A percentile compares a stretch with the other conserved stretches of the same genome.
Evolutionary conservation across 2,329 filamentous ascomycete genomes (phyloP).

Genomic region (Pezicula carpinea): DNA sequence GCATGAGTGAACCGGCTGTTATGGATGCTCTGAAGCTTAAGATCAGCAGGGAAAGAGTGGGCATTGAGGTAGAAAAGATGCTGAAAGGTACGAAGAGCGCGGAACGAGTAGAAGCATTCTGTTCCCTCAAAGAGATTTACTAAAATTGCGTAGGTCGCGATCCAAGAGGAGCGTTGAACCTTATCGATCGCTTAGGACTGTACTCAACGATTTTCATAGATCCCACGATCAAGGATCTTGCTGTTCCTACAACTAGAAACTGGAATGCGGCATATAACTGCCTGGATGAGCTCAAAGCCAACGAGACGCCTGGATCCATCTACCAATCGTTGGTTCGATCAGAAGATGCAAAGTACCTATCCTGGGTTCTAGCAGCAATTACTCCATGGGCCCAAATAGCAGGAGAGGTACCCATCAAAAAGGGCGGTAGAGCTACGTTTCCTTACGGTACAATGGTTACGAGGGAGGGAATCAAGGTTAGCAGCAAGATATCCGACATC

Average conservation of each 20-base stretch:
- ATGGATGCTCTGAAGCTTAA: conserved; percentile 75
- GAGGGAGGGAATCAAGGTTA: conserved; percentile 72
- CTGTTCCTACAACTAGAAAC: conserved; percentile 49
- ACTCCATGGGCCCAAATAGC: conserved; percentile 63
- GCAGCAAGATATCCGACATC: conserved; percentile 70
- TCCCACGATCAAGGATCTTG: conserved; percentile 48
- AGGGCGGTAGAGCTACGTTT: conserved; percentile 44
- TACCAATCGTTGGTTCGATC: conserved; percentile 54
- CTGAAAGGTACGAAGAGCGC: conserved; percentile 52
- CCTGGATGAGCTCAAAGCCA: conserved; percentile 46
- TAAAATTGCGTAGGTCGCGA: conserved; percentile 42
- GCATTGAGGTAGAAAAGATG: conserved; percentile 88
- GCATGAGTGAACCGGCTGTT: conserved; percentile 78
- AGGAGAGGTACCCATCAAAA: conserved; percentile 33
- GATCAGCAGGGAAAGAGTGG: conserved; percentile 87
- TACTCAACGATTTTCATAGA: conserved; percentile 73
- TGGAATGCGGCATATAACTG: conserved; percentile 63
- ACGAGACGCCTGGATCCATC: conserved; percentile 42
- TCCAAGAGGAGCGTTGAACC: conserved; percentile 55
- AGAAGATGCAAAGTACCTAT: conserved; percentile 61
- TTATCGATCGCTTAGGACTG: conserved; percentile 62
- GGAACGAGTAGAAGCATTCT: background rate
- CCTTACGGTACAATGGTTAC: conserved; percentile 60
- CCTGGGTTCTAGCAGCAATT: conserved; percentile 73
- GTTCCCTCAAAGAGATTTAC: conserved; percentile 7